Percentiles rank a stretch among this genome's conserved stretches.
Conservation (phyloP, 2,329 filamentous ascomycete species). For the Triangularia verruculosa region DNA sequence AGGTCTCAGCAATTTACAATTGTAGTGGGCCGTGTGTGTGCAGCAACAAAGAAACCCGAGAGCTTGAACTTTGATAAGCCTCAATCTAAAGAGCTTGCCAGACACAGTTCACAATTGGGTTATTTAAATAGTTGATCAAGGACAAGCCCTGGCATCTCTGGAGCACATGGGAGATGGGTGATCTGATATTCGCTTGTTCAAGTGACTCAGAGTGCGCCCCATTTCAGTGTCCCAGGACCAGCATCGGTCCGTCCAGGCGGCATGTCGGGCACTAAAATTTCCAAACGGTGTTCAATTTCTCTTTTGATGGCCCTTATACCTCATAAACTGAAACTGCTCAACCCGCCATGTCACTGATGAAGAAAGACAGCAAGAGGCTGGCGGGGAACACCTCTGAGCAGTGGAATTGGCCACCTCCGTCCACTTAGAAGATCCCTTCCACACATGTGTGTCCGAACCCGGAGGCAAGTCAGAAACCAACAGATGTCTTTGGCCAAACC, state of each 20-base stretch:
- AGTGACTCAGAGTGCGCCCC: conserved; percentile 8
- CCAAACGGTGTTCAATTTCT: background rate
- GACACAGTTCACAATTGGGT: background rate
- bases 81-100: background rate
- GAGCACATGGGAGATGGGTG: background rate
- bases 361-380: background rate
- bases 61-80: background rate
- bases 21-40: background rate
- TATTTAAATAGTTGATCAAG: background rate
- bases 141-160: background rate
- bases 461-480: background rate
- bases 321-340: too few relatives aligned
- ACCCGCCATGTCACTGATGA: too few relatives aligned
- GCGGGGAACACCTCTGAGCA: background rate
- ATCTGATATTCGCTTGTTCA: background rate
- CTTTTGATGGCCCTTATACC: background rate
- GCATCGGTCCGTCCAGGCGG: conserved; percentile 10
- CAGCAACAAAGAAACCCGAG: background rate
- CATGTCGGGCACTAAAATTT: conserved; percentile 8
- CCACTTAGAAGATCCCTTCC: conserved; percentile 1
- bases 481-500: conserved; percentile 1
- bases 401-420: background rate
- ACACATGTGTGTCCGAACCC: conserved; percentile 19
- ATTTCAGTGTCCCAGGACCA: background rate
- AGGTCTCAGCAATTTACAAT: conserved; percentile 8